Conservation (phyloP, 1,284 basidiomycete genomes). For the Gymnopus androsaceus region DNA sequence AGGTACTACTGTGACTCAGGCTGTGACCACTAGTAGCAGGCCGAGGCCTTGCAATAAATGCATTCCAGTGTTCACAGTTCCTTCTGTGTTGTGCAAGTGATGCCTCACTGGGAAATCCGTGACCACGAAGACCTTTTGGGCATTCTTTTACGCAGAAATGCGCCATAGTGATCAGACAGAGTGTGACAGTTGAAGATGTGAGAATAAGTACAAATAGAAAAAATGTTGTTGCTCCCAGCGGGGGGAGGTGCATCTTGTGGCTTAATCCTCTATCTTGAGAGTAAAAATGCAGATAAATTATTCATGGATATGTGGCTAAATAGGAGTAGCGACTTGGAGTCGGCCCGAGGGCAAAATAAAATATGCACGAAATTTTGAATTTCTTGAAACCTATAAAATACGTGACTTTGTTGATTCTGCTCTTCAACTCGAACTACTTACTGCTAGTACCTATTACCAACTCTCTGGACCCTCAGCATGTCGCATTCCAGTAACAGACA, state of each 20-base stretch:
- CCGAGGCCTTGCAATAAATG: background rate
- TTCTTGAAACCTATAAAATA: background rate
- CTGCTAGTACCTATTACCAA: background rate
- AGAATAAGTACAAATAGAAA: background rate
- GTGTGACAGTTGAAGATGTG: background rate
- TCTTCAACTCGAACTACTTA: conserved; percentile 7
- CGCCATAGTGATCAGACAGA: background rate
- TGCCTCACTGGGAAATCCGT: background rate
- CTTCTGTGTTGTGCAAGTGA: background rate
- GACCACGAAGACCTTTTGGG: background rate
- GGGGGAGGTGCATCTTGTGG: background rate
- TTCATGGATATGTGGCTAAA: background rate
- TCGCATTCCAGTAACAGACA: too few species aligned
- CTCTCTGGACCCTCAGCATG: background rate
- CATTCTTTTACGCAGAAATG: conserved; percentile 2
- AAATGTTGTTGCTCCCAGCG: background rate
- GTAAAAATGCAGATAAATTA: background rate
- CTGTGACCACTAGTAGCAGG: background rate
- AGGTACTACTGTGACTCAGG: too few species aligned
- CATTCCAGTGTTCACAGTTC: background rate
- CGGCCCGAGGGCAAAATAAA: too few species aligned
- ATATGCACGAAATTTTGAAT: background rate
- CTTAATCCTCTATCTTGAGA: background rate
- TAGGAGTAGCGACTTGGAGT: too few species aligned
- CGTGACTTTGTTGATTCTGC: background rate